Evolutionary conservation across 768 basidiomycete species (phyloP).

Genomic region (Grammothele lineata): DNA sequence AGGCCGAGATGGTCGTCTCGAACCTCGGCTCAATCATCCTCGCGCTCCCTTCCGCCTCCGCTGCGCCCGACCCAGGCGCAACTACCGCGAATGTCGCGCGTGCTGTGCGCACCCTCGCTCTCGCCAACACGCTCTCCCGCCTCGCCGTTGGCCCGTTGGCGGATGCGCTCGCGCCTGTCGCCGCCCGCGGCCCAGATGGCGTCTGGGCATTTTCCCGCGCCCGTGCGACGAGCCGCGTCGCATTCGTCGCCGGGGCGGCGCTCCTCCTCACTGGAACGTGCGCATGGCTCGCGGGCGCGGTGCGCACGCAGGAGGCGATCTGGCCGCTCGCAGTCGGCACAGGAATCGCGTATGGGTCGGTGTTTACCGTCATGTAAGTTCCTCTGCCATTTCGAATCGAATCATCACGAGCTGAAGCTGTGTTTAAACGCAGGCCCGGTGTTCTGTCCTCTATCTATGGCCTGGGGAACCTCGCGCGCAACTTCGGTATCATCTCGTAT

Average conservation of each 20-base stretch:
- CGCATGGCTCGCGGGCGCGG: slow-evolving; percentile 48
- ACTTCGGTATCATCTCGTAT: slow-evolving; percentile 72
- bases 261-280: slow-evolving; percentile 48
- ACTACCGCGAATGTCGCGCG: slow-evolving; percentile 33
- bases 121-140: slow-evolving; percentile 69
- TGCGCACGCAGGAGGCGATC: slow-evolving; percentile 46
- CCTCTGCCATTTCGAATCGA: neutral
- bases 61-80: no score
- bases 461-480: slow-evolving; percentile 61
- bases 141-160: slow-evolving; percentile 65
- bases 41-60: slow-evolving; percentile 43
- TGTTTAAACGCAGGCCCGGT: slow-evolving; percentile 46
- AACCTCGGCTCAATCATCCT: slow-evolving; percentile 76
- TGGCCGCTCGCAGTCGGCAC: slow-evolving; percentile 70
- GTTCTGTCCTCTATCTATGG: slow-evolving; percentile 75
- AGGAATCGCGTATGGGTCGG: slow-evolving; percentile 64
- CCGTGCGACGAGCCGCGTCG: slow-evolving; percentile 56
- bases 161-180: slow-evolving; percentile 66
- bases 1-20: slow-evolving; percentile 82
- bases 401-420: neutral
- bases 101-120: slow-evolving; percentile 68
- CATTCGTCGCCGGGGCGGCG: slow-evolving; percentile 51
- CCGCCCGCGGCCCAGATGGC: slow-evolving; percentile 38
- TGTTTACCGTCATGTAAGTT: slow-evolving; percentile 69
- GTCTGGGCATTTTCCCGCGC: slow-evolving; percentile 37